These are phyloP conservation scores for Ceratocystis colombiana DNA, from an alignment of 2,329 filamentous ascomycete genomes.

Conservation along the genomic window DNA sequence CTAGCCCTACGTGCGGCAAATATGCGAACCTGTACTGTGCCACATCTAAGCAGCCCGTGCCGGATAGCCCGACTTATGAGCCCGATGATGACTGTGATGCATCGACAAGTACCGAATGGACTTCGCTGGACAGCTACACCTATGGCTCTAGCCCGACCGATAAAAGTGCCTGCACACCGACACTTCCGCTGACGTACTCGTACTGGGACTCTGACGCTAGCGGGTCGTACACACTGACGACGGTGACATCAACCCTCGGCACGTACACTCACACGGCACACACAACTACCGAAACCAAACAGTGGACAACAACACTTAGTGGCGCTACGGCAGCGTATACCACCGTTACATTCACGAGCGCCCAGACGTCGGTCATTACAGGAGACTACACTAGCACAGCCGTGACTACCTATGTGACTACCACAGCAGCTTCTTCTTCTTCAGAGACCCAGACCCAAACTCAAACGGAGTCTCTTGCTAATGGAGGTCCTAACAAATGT, in stretches of 20 bases:
- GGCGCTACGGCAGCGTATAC: conserved; percentile 22
- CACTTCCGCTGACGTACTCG: conserved; percentile 7
- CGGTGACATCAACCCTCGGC: conserved; percentile 21
- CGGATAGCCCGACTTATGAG: not conserved
- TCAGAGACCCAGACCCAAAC: not conserved
- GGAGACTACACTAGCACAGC: conserved; percentile 22
- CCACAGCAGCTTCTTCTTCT: conserved; percentile 16
- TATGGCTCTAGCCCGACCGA: conserved; percentile 11
- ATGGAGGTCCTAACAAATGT: not conserved
- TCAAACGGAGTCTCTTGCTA: not conserved
- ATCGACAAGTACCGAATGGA: not conserved
- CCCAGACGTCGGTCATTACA: conserved; percentile 13
- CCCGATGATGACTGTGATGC: not conserved
- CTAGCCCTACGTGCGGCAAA: conserved; percentile 16
- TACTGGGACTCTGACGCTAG: not conserved
- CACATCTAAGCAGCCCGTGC: conserved; percentile 11
- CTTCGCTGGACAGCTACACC: conserved; percentile 16
- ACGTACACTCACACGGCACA: conserved; percentile 20
- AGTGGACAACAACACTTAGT: conserved; percentile 24
- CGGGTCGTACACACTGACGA: conserved; percentile 18
- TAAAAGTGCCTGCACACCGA: not conserved
- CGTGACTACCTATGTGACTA: conserved; percentile 22
- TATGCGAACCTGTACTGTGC: conserved; percentile 25
- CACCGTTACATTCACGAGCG: conserved; percentile 22
- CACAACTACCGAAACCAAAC: conserved; percentile 18